phyloP scores from a whole-genome alignment of 148 eudicot genomes.

The Oxyria digyna region DNA sequence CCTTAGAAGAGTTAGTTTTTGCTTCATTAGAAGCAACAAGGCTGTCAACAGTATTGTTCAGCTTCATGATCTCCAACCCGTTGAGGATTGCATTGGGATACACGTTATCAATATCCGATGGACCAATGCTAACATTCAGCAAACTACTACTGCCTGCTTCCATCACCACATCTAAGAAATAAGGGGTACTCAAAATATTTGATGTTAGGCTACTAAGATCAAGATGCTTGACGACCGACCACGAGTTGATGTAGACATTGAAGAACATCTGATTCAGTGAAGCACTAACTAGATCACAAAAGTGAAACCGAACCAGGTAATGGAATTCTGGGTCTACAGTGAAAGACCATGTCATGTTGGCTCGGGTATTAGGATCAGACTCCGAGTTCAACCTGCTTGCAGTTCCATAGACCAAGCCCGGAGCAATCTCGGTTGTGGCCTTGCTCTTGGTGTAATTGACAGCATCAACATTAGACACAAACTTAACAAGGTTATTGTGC shows the following conservation, averaged over 20 bases:
- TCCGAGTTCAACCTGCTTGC: conserved; percentile 50
- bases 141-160: conserved; percentile 14
- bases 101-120: conserved; percentile 24
- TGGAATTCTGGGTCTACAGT: conserved; percentile 56
- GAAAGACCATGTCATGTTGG: conserved; percentile 81
- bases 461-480: conserved; percentile 7
- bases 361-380: conserved; percentile 37
- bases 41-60: conserved; percentile 57
- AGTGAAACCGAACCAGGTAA: conserved; percentile 80
- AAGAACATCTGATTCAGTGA: conserved; percentile 40
- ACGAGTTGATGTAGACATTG: conserved; percentile 45
- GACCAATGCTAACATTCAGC: conserved; percentile 60
- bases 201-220: conserved; percentile 25
- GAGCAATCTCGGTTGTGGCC: conserved; percentile 55
- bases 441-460: conserved; percentile 45
- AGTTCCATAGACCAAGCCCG: conserved; percentile 69
- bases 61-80: conserved; percentile 83
- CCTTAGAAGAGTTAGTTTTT: conserved; percentile 24
- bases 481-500: conserved; percentile 22
- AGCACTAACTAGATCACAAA: conserved; percentile 67
- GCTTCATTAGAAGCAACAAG: conserved; percentile 18
- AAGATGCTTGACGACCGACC: conserved; percentile 31
- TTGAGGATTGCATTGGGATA: conserved; percentile 74
- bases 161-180: conserved; percentile 54
- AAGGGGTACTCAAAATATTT: conserved; percentile 38